Evolutionary conservation across 2,329 filamentous ascomycete genomes (phyloP), one percentile per base, ranked within the genome.

Genomic region (Myotisia sp.): DNA sequence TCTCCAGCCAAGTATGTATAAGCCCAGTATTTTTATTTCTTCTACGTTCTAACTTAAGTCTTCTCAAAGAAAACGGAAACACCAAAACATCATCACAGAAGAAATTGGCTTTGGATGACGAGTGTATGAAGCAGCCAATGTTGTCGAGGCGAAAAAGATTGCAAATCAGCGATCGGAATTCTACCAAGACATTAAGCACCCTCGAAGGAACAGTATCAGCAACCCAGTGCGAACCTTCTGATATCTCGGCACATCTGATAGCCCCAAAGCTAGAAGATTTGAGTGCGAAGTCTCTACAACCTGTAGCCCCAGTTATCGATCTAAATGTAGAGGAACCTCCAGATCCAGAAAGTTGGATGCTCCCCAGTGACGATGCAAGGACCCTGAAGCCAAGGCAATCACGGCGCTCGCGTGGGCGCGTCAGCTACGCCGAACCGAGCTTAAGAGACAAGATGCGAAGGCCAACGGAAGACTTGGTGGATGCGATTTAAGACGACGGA

Each of bases 371-470:
- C 9, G 27, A 16, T 29, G 27, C 3, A 19, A 34, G 19, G 8
- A 18, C 30, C 19, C 32, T 17, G 31, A 36, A 36, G 23, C 26
- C 38, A 23, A 33, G 38, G 14, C 38, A 34, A 21, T 36, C 38
- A n/a, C 28, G 82, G 44, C 70, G 82, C 43, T 71, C 73, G 30
- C 67, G 78, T 46, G 61, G 71, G 7, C 67, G 74, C 32, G 70
- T 90, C 41, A 87, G 79, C 60, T 90, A 90, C 53, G 79, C 80
- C 7, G 80, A 87, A 53, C 82, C 82, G 1, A 87, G 80, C 47
- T 63, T 90, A 26, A 70, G 79, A 41, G 79, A 77, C 50, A 90
- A 90, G 59, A 86, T 90, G 81, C 71, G 82, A 38, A 70, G 82
- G 39, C 80, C 82, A 14, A 80, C 77, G 1, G 82, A 82, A 50